Evolutionary conservation across 1,139 yeast species (phyloP).

Genomic region (Entelexis sorbosivorans): DNA sequence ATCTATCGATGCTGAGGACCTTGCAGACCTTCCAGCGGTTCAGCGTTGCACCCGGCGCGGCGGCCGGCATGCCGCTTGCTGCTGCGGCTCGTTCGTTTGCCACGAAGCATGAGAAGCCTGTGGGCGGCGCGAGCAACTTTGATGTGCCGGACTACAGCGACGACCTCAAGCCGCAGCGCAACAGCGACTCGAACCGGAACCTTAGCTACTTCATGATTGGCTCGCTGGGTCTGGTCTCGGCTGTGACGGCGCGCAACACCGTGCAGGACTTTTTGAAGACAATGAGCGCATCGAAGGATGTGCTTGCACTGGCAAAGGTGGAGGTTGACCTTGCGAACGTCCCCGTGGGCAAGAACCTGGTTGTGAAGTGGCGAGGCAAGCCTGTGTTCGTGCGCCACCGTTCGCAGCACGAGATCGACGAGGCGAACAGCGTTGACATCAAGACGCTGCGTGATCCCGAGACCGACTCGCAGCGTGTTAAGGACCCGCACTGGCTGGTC

Average conservation of each 20-base stretch:
- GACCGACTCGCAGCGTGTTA: conserved; percentile 83
- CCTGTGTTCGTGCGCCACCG: conserved; percentile 99
- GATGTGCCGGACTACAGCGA: conserved; percentile 86
- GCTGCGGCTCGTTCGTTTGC: conserved; percentile 15
- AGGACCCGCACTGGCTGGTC: conserved; percentile 96
- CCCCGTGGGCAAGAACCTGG: conserved; percentile 96
- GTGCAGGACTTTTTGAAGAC: conserved; percentile 90
- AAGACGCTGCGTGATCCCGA: conserved; percentile 84
- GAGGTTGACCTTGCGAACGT: conserved; percentile 90
- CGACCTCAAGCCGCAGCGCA: conserved; percentile 62
- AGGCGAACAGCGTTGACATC: conserved; percentile 78
- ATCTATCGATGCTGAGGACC: conserved; percentile 16
- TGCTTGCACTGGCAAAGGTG: conserved; percentile 97
- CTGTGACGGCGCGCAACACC: conserved; percentile 97
- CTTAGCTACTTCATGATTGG: conserved; percentile 97
- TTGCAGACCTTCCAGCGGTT: conserved; percentile 17
- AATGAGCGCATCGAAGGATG: conserved; percentile 98
- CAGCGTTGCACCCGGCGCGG: conserved; percentile 10
- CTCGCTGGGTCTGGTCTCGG: conserved; percentile 81
- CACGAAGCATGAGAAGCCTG: conserved; percentile 27
- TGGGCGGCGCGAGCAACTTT: conserved; percentile 50
- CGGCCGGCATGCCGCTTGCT: conserved; percentile 3
- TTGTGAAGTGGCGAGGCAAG: conserved; percentile 99
- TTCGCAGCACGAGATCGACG: conserved; percentile 83
- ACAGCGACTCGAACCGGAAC: conserved; percentile 66